Evolutionary conservation across 768 basidiomycete genomes (phyloP).

Genomic region (Termitomyces sp.): DNA sequence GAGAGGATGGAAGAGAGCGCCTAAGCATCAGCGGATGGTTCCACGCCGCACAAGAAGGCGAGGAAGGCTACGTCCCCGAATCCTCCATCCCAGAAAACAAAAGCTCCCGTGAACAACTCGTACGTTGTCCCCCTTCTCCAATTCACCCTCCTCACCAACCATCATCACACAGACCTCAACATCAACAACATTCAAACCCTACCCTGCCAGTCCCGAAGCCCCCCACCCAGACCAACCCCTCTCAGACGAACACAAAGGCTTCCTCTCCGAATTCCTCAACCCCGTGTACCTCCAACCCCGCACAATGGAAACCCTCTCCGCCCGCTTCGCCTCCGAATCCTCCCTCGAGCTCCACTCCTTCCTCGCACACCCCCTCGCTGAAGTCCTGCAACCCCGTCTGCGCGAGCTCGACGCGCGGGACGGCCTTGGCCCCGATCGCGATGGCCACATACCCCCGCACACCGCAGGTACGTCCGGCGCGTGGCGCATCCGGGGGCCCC

Average conservation of each 20-base stretch:
- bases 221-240: constrained; percentile 51
- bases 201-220: constrained; percentile 43
- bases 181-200: constrained; percentile 55
- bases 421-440: constrained; percentile 53
- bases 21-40: constrained; percentile 97
- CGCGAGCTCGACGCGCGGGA: constrained; percentile 62
- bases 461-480: constrained; percentile 50
- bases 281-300: constrained; percentile 84
- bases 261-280: constrained; percentile 84
- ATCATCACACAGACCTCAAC: constrained; percentile 49
- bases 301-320: constrained; percentile 75
- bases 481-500: constrained; percentile 82
- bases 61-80: constrained; percentile 76
- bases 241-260: constrained; percentile 55
- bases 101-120: constrained; percentile 91
- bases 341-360: constrained; percentile 88
- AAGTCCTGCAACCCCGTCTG: constrained; percentile 61
- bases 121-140: constrained; percentile 36
- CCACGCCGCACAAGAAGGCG: constrained; percentile 86
- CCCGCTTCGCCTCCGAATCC: constrained; percentile 82
- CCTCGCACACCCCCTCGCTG: constrained; percentile 66
- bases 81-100: constrained; percentile 43
- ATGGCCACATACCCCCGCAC: constrained; percentile 61
- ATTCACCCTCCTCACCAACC: constrained; percentile 1
- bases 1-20: constrained; percentile 65